A percentile compares a stretch with the other conserved stretches of the same genome.
phyloP scores from a whole-genome alignment of 306 rosid genomes.

The Trifolium fragiferum region DNA sequence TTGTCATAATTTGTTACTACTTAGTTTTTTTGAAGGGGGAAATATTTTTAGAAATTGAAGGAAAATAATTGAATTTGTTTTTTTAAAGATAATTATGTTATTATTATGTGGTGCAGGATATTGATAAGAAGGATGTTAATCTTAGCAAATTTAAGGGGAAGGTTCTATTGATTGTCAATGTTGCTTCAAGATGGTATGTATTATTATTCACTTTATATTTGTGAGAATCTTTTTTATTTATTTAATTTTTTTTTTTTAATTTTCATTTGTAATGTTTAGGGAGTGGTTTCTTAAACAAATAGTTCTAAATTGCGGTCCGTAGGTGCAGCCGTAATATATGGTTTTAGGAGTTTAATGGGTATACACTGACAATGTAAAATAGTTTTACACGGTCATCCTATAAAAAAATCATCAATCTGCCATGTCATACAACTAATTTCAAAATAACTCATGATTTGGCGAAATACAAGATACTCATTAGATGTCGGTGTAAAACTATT shows the following conservation, averaged over 20 bases:
- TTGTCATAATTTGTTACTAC: not conserved
- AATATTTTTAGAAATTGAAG: not conserved
- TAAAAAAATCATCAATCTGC: too few relatives aligned
- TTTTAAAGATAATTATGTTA: not conserved
- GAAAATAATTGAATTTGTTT: not conserved
- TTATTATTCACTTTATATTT: constrained; percentile 36
- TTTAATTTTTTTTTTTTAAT: not conserved
- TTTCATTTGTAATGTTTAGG: not conserved
- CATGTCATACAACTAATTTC: too few relatives aligned
- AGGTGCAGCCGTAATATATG: not conserved
- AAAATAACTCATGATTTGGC: too few relatives aligned
- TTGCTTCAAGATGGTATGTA: constrained; percentile 93
- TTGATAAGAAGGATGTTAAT: constrained; percentile 80
- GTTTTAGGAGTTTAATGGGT: not conserved
- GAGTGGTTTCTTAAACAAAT: not conserved
- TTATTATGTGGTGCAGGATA: constrained; percentile 67
- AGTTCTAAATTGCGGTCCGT: not conserved
- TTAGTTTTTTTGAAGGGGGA: not conserved
- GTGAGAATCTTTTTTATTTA: constrained; percentile 8
- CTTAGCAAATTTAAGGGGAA: constrained; percentile 90
- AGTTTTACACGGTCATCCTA: too few relatives aligned
- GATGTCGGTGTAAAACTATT: too few relatives aligned
- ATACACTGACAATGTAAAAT: too few relatives aligned
- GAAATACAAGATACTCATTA: too few relatives aligned
- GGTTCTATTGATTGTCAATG: constrained; percentile 91